Base-by-base conservation (phyloP, 345 rosid genomes). In the Hibiscus trionum region DNA sequence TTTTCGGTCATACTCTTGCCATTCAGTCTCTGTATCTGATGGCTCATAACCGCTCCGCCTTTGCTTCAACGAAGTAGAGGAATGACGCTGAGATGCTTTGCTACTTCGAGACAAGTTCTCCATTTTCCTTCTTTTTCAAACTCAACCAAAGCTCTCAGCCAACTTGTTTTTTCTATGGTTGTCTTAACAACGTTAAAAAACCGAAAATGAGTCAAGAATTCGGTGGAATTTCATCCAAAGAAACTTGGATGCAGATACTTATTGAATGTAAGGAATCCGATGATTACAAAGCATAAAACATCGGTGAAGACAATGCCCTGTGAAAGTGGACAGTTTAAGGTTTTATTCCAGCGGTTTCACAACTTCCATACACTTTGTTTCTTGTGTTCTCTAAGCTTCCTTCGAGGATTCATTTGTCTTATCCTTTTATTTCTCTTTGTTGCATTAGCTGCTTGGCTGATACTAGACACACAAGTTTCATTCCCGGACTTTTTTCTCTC, bases 31-130 rank as follows among this genome's bases (percentile, higher is more conserved):
- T 1, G 86, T 81, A 31, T 86, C 91, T 7, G 91, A 87, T 0
- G 95, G 90, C 71, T 89, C 91, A 58, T 89, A 87, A 0, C 91
- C 95, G 6, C 91, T 86, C 59, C 82, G 79, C 61, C 65, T 70
- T 37, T 76, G 81, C 82, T 76, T 84, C 72, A 56, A 8, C 11
- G 69, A 29, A 24, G 71, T 10, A 5, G 62, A 65, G 33, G 64
- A 17, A 27, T 46, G 67, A 39, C 56, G 65, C 71, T 75, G 78
- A 47, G 56, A 5, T 5, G 71, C 70, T 76, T 77, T 67, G 73
- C 33, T 68, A 66, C 63, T 60, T 39, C 81, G 69, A 3, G 73
- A 64, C 12, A 74, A 37, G 73, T 21, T 74, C 76, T 84, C 83
- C 85, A 81, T 80, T 64, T 58, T 26, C 21, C 4, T 58, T 10